A percentile compares a stretch with the other conserved stretches of the same genome.
phyloP scores from a whole-genome alignment of 192 early-diverging fungal species.

The Thamnidium elegans region DNA sequence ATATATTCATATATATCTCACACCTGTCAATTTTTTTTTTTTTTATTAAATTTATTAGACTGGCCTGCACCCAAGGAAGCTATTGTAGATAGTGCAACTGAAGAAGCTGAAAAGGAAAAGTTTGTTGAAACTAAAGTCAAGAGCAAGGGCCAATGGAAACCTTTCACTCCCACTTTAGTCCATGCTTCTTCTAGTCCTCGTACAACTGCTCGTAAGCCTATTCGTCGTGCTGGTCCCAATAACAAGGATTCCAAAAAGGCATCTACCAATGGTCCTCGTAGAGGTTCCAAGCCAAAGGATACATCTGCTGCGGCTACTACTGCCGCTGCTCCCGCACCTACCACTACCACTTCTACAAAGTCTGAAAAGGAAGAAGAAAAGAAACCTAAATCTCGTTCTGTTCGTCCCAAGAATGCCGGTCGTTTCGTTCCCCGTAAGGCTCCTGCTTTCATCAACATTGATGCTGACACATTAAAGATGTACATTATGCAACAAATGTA shows the following conservation, averaged over 20 bases:
- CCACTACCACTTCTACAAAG: background rate
- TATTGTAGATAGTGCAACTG: conserved; percentile 13
- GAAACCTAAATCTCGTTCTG: conserved; percentile 2
- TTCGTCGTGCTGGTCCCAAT: conserved; percentile 12
- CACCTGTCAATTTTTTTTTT: too few species aligned
- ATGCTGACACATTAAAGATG: conserved; percentile 46
- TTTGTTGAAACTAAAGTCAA: conserved; percentile 13
- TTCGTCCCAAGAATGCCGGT: background rate
- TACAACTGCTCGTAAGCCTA: conserved; percentile 9
- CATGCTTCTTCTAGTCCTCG: conserved; percentile 41
- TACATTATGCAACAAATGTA: conserved; percentile 67
- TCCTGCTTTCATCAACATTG: conserved; percentile 33
- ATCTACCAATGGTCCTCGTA: conserved; percentile 14
- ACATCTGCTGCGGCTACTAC: background rate
- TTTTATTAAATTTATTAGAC: background rate
- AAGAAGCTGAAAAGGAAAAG: conserved; percentile 27
- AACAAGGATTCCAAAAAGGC: conserved; percentile 22
- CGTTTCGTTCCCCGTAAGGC: conserved; percentile 5
- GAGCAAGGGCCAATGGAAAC: conserved; percentile 50
- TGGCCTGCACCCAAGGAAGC: conserved; percentile 33
- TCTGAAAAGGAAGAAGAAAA: conserved; percentile 2
- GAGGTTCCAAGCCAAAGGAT: conserved; percentile 19
- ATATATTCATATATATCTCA: background rate
- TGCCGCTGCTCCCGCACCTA: background rate
- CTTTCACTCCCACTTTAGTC: conserved; percentile 47